Percentiles rank a stretch among this genome's conserved stretches.
Evolutionary conservation across 805 yeast genomes (phyloP).

Genomic region (Candida pseudofarinosa): DNA sequence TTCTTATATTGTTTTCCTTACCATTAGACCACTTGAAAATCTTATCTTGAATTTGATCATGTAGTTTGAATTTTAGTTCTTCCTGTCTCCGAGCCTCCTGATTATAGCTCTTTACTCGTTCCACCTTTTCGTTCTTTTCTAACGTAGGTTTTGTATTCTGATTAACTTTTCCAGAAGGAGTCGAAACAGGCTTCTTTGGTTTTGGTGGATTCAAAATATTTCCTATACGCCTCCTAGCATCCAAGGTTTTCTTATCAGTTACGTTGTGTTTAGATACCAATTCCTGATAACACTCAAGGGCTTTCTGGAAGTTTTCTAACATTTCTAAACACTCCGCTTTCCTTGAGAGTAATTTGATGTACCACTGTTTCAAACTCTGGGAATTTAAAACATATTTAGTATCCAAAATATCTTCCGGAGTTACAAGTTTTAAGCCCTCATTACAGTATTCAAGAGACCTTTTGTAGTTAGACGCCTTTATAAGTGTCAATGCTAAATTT

Average conservation of each 20-base stretch:
- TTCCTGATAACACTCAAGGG: slow-evolving; percentile 57
- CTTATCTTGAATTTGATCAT: slow-evolving; percentile 56
- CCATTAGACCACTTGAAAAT: slow-evolving; percentile 65
- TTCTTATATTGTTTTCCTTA: slow-evolving; percentile 77
- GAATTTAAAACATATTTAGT: slow-evolving; percentile 34
- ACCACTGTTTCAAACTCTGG: slow-evolving; percentile 61
- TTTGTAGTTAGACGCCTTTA: slow-evolving; percentile 68
- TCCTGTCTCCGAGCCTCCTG: slow-evolving; percentile 44
- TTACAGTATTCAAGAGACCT: slow-evolving; percentile 45
- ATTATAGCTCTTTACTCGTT: slow-evolving; percentile 48
- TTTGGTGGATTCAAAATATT: slow-evolving; percentile 55
- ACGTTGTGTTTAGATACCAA: slow-evolving; percentile 63
- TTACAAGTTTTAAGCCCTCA: slow-evolving; percentile 41
- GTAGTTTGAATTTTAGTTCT: slow-evolving; percentile 45
- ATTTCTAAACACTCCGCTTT: slow-evolving; percentile 85
- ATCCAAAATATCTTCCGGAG: slow-evolving; percentile 22
- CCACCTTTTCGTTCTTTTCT: slow-evolving; percentile 22
- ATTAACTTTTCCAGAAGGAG: slow-evolving; percentile 7
- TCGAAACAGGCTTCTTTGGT: slow-evolving; percentile 8
- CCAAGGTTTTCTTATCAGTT: slow-evolving; percentile 60
- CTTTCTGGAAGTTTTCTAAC: slow-evolving; percentile 62
- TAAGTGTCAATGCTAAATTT: slow-evolving; percentile 57
- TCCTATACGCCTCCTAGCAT: slow-evolving; percentile 77
- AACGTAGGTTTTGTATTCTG: slow-evolving; percentile 6
- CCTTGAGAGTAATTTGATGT: slow-evolving; percentile 64